Evolutionary conservation across 495 filamentous ascomycete species (phyloP).

Genomic region (Antarctomyces pellizariae): DNA sequence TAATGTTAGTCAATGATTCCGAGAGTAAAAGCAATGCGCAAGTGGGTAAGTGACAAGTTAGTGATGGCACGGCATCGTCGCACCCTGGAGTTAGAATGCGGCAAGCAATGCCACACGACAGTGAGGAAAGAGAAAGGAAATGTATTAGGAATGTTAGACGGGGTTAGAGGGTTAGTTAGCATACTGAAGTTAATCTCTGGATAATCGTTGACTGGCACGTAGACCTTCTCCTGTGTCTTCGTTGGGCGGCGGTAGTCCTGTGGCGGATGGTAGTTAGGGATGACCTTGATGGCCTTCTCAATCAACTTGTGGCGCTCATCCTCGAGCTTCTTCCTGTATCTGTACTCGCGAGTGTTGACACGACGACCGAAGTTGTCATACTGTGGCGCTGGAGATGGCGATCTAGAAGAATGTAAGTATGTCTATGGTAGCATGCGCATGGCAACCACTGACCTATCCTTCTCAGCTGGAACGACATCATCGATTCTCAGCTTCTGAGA

Average conservation of each 20-base stretch:
- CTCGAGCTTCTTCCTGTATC: conserved; percentile 91
- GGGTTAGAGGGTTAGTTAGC: conserved; percentile 98
- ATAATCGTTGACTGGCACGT: conserved; percentile 99
- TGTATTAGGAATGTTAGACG: conserved; percentile 32
- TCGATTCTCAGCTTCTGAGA: conserved; percentile 97
- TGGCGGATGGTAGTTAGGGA: conserved; percentile 94
- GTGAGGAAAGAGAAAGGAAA: conserved; percentile 21
- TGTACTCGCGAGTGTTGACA: conserved; percentile 94
- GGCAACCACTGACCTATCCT: conserved; percentile 47
- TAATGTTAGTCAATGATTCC: conserved; percentile 60
- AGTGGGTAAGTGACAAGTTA: conserved; percentile 26
- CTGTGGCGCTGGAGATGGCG: conserved; percentile 82
- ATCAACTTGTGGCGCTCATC: conserved; percentile 95
- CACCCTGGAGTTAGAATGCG: conserved; percentile 14
- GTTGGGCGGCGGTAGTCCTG: conserved; percentile 93
- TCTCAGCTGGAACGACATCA: conserved; percentile 88
- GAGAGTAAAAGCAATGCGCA: conserved; percentile 18
- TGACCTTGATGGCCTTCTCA: conserved; percentile 94
- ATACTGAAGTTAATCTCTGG: conserved; percentile 99
- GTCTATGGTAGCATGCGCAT: conserved; percentile 3
- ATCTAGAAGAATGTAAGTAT: conserved; percentile 29
- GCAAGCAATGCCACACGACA: conserved; percentile 20
- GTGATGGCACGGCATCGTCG: conserved; percentile 24
- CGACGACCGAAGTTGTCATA: conserved; percentile 97
- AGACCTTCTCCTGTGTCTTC: conserved; percentile 99